A percentile compares a stretch with the other conserved stretches of the same genome.
Evolutionary conservation across 2,329 filamentous ascomycete species (phyloP).

Genomic region (Fusarium coicis): DNA sequence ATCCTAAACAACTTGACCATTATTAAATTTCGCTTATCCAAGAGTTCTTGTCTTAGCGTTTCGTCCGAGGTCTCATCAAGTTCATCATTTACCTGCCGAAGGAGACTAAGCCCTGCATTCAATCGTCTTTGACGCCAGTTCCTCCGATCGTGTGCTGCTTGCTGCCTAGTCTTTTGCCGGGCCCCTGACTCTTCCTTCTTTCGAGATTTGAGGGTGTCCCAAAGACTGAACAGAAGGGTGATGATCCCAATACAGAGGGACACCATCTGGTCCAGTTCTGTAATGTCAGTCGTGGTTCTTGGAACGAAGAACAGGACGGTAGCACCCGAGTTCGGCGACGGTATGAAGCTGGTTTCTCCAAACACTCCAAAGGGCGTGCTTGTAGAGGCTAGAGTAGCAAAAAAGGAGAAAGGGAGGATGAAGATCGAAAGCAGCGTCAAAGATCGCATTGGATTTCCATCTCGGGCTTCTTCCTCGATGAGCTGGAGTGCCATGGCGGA

Average conservation of each 20-base stretch:
- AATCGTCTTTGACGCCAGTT: background rate
- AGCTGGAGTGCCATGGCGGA: fast-evolving
- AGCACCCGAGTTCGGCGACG: background rate
- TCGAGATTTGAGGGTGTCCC: background rate
- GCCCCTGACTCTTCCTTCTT: background rate
- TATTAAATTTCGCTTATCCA: background rate
- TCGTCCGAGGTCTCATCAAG: background rate
- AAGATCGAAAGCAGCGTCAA: background rate
- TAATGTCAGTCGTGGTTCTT: background rate
- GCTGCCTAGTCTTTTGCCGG: background rate
- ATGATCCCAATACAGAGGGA: background rate
- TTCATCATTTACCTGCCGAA: background rate
- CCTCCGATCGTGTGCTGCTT: background rate
- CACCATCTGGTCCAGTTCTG: background rate
- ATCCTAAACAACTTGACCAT: background rate
- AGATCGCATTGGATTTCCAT: background rate
- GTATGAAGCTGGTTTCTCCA: background rate
- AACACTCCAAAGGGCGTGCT: background rate
- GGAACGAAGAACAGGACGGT: background rate
- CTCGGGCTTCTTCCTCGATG: background rate
- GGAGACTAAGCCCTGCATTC: background rate
- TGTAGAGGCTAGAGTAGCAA: background rate
- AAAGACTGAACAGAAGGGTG: background rate
- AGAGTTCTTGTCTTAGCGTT: background rate
- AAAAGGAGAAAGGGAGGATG: fast-evolving